phyloP scores from a whole-genome alignment of 306 rosid genomes.

The Prunus mira region DNA sequence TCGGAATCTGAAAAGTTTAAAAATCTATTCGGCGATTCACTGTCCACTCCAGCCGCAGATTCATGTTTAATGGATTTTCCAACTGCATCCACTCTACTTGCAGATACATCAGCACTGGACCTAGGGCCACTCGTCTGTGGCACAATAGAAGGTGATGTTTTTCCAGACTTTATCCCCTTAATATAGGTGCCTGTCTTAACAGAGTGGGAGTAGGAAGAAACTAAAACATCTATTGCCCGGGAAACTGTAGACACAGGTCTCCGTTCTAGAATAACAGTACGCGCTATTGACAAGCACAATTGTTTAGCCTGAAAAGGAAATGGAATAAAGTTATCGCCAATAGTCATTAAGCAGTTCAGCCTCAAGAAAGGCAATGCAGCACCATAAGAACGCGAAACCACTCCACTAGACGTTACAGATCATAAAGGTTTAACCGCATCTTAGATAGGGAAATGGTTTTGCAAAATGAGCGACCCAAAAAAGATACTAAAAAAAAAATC shows the following conservation, averaged over 20 bases:
- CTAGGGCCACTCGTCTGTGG: slow-evolving; percentile 40
- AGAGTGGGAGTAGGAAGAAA: slow-evolving; percentile 66
- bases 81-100: slow-evolving; percentile 39
- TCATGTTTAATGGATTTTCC: slow-evolving; percentile 50
- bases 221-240: slow-evolving; percentile 74
- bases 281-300: slow-evolving; percentile 69
- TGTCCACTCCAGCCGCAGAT: slow-evolving; percentile 45
- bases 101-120: slow-evolving; percentile 42
- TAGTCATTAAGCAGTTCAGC: slow-evolving; percentile 12
- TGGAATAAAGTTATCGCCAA: slow-evolving; percentile 5
- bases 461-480: background rate
- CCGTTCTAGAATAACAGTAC: slow-evolving; percentile 75
- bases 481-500: background rate
- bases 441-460: background rate
- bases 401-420: slow-evolving; percentile 9
- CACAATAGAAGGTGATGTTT: slow-evolving; percentile 42
- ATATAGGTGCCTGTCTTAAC: slow-evolving; percentile 50
- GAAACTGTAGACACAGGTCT: slow-evolving; percentile 75
- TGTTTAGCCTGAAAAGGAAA: slow-evolving; percentile 76
- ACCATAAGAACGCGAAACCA: background rate
- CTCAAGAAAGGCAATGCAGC: background rate
- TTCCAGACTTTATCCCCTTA: slow-evolving; percentile 64
- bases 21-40: slow-evolving; percentile 35
- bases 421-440: background rate
- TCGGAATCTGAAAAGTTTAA: slow-evolving; percentile 45